A percentile compares a stretch with the other conserved stretches of the same genome.
Conservation (phyloP, 2,329 filamentous ascomycete species). For the Colletotrichum sp. region DNA sequence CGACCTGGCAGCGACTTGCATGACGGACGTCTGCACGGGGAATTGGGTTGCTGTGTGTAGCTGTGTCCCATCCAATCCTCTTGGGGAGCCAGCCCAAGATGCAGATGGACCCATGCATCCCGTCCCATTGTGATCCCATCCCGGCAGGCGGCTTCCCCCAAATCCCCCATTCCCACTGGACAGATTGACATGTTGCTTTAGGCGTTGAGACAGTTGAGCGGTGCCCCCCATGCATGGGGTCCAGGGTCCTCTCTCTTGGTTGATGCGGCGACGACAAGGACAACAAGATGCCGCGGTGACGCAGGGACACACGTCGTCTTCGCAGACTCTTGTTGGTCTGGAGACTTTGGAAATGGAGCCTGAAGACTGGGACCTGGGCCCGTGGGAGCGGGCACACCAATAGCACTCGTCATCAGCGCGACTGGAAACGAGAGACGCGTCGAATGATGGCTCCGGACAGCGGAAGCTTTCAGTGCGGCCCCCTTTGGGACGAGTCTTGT, state of each 20-base stretch:
- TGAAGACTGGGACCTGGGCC: not conserved
- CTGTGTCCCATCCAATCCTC: not conserved
- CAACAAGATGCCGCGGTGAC: slow-evolving; percentile 8
- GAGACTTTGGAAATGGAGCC: not conserved
- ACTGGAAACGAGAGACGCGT: slow-evolving; percentile 3
- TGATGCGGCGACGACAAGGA: slow-evolving; percentile 16
- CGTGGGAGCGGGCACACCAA: not conserved
- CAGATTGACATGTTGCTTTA: slow-evolving; percentile 10
- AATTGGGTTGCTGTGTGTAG: slow-evolving; percentile 1
- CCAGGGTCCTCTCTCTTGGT: slow-evolving; percentile 9
- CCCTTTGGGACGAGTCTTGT: slow-evolving; percentile 2
- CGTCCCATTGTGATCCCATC: slow-evolving; percentile 3
- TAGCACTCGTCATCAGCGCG: not conserved
- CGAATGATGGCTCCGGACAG: not conserved
- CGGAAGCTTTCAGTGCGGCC: slow-evolving; percentile 1
- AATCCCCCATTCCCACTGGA: slow-evolving; percentile 1
- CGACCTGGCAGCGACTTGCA: not conserved
- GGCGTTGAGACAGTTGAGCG: slow-evolving; percentile 11
- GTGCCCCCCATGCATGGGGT: not conserved
- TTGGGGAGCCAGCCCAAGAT: not conserved
- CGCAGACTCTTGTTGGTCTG: not conserved
- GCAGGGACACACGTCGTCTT: not conserved
- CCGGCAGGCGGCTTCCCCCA: slow-evolving; percentile 5
- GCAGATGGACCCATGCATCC: slow-evolving; percentile 6
- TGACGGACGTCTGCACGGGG: slow-evolving; percentile 9